phyloP scores from a whole-genome alignment of 2,329 filamentous ascomycete genomes.

The Colletotrichum sp. region DNA sequence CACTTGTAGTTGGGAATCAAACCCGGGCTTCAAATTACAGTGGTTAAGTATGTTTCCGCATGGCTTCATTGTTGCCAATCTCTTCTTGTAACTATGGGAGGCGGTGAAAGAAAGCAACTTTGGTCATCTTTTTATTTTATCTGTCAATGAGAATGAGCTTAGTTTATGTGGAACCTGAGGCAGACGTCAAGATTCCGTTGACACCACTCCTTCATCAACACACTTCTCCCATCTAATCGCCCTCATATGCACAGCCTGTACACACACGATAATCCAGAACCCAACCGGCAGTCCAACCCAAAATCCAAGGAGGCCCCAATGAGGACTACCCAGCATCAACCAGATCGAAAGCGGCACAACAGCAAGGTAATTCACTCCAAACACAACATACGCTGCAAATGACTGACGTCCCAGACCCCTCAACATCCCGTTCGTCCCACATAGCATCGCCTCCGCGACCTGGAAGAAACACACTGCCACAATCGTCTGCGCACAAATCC shows the following conservation, averaged over 20 bases:
- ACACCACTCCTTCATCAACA: not conserved
- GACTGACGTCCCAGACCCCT: not conserved
- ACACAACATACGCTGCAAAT: not conserved
- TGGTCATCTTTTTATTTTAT: too few species aligned
- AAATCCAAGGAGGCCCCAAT: fast-evolving
- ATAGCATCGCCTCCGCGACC: not conserved
- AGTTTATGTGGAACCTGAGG: too few species aligned
- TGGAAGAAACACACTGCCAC: fast-evolving
- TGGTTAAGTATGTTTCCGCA: too few species aligned
- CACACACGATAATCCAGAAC: not conserved
- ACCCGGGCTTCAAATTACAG: too few species aligned
- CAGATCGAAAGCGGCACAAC: not conserved
- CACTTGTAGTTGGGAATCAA: too few species aligned
- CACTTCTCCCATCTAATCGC: not conserved
- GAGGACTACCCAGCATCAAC: not conserved
- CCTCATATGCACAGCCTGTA: not conserved
- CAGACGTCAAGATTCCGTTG: too few species aligned
- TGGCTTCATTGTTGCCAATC: too few species aligned
- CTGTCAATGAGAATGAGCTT: too few species aligned
- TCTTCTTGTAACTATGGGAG: too few species aligned
- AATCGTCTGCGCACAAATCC: not conserved
- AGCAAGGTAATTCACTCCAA: not conserved
- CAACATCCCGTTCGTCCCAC: not conserved
- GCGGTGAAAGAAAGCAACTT: too few species aligned
- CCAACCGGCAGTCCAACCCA: not conserved